Evolutionary conservation across 2,329 filamentous ascomycete genomes (phyloP).

Genomic region (Colletotrichum liriopes): DNA sequence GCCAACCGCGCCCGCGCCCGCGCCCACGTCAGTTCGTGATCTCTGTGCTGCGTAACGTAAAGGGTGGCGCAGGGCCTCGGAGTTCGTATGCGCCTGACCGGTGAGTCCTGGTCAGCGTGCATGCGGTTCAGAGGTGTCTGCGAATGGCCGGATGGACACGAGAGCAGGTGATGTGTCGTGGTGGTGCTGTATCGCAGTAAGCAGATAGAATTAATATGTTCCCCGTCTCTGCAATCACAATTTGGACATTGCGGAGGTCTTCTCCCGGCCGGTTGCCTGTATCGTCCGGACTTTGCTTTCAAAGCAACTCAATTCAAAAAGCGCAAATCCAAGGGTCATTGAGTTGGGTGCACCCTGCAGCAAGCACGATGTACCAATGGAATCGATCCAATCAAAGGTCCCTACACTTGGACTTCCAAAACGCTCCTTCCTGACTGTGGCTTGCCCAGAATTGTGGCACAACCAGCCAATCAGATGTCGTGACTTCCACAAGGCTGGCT

Average conservation of each 20-base stretch:
- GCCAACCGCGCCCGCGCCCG: not conserved
- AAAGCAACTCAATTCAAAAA: not conserved
- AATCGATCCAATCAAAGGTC: not conserved
- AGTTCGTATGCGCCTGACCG: not conserved
- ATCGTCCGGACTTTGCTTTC: not conserved
- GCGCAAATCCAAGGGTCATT: not conserved
- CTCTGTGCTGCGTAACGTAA: constrained; percentile 18
- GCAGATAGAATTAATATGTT: not conserved
- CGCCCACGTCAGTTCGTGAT: constrained; percentile 6
- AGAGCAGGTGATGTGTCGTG: not conserved
- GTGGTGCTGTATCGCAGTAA: not conserved
- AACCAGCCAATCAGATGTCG: constrained; percentile 14
- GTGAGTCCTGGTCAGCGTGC: not conserved
- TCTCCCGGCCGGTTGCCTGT: not conserved
- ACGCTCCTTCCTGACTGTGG: constrained; percentile 15
- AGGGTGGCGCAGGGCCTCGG: constrained; percentile 19
- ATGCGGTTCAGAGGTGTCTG: not conserved
- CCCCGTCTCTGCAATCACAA: not conserved
- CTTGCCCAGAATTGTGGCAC: not conserved
- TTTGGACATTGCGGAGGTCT: not conserved
- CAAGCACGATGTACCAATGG: not conserved
- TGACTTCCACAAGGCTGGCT: constrained; percentile 31
- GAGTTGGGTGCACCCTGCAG: not conserved
- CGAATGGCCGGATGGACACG: not conserved
- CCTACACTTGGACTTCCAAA: not conserved